A percentile compares a stretch with the other conserved stretches of the same genome.
These are phyloP conservation scores for Globisporangium cylindrosporum DNA, from an alignment of 352 stramenopile genomes.

Conservation along the genomic window DNA sequence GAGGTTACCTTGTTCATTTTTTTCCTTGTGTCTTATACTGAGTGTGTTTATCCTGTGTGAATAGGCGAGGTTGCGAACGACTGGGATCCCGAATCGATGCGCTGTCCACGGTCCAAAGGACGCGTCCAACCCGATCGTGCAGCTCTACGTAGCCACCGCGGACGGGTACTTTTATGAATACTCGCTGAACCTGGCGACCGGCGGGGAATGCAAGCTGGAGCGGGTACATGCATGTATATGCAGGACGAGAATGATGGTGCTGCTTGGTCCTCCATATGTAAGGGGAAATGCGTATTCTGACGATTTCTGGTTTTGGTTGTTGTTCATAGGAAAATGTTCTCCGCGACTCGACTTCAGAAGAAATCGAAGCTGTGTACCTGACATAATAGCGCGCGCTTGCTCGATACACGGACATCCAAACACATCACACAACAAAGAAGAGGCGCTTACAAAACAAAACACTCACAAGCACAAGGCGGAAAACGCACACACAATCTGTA, in stretches of 20 bases:
- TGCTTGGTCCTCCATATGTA: not conserved
- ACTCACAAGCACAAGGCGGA: not conserved
- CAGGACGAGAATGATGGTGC: not conserved
- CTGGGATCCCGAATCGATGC: conserved; percentile 70
- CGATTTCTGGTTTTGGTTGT: conserved; percentile 1
- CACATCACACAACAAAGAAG: not conserved
- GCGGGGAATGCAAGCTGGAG: conserved; percentile 82
- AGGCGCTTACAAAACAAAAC: not conserved
- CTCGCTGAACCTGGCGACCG: conserved; percentile 63
- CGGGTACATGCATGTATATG: conserved; percentile 33
- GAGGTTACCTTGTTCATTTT: not conserved
- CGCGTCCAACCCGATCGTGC: conserved; percentile 40
- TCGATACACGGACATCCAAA: not conserved
- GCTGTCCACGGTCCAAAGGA: conserved; percentile 76
- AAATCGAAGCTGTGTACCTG: conserved; percentile 84
- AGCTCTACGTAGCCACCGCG: conserved; percentile 76
- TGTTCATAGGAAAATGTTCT: conserved; percentile 73
- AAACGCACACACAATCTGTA: not conserved
- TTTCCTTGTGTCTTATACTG: not conserved
- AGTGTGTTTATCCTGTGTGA: conserved; percentile 9
- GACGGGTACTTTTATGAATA: conserved; percentile 89
- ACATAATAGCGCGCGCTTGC: conserved; percentile 28
- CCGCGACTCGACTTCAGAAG: conserved; percentile 76
- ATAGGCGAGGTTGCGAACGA: conserved; percentile 68
- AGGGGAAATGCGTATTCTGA: not conserved